These are phyloP conservation scores for Phlebiopsis gigantea DNA, from an alignment of 768 basidiomycete species.

Conservation along the genomic window DNA sequence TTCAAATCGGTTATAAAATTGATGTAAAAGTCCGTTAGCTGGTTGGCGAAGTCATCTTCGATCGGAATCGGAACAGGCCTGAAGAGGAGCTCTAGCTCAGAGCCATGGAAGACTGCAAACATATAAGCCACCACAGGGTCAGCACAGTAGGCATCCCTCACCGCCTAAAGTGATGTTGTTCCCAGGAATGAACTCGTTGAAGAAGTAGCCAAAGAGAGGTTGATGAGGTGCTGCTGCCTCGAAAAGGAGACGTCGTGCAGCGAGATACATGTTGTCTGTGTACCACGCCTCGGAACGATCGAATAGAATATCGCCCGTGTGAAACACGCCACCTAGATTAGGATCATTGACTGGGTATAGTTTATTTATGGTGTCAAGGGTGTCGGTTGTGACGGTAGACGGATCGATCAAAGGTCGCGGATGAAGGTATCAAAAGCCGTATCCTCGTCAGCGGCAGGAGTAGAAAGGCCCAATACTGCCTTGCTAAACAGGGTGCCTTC, in stretches of 20 bases:
- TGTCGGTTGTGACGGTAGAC: constrained; percentile 35
- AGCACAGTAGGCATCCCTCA: constrained; percentile 17
- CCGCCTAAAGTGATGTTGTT: constrained; percentile 42
- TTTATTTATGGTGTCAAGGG: constrained; percentile 30
- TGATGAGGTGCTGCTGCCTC: constrained; percentile 39
- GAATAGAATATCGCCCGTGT: constrained; percentile 51
- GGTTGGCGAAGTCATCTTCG: constrained; percentile 38
- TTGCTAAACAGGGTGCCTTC: constrained; percentile 40
- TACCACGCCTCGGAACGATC: constrained; percentile 50
- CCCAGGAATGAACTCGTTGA: constrained; percentile 50
- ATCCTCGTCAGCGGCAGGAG: constrained; percentile 33
- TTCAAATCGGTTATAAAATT: constrained; percentile 47
- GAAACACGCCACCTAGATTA: constrained; percentile 41
- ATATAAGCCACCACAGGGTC: background rate
- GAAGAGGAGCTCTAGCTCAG: constrained; percentile 41
- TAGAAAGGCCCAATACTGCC: constrained; percentile 29
- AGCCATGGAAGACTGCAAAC: constrained; percentile 38
- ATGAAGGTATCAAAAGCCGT: constrained; percentile 41
- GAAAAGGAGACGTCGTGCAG: constrained; percentile 41
- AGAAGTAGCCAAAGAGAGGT: constrained; percentile 46
- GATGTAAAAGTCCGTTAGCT: constrained; percentile 44
- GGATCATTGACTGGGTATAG: constrained; percentile 44
- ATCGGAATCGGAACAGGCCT: constrained; percentile 37
- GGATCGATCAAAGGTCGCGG: constrained; percentile 42
- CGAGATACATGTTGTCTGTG: constrained; percentile 47